Evolutionary conservation across 495 filamentous ascomycete species (phyloP), one percentile per base, ranked within the genome.

Genomic region (Schizothecium vesticola): DNA sequence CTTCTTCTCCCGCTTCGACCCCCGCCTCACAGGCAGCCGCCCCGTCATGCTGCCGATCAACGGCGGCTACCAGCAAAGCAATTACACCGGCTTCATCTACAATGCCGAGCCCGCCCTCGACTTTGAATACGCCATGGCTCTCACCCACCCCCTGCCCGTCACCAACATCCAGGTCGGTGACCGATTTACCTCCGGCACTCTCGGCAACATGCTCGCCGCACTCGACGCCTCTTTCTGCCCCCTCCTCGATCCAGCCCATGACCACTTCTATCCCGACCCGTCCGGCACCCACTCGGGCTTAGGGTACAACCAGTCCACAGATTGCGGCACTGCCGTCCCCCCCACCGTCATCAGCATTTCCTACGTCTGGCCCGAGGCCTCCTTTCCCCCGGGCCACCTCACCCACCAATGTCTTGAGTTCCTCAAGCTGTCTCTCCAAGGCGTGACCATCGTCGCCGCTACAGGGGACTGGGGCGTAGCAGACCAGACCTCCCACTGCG

Each of bases 341-440:
- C 58, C 58, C 22, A 3, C 7, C 8, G 58, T 60, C 7, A 24
- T 60, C 58, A 12, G 24, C 22, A 60, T 60, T 19, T 11, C 22
- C 0, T 26, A 26, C 58, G 58, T 19, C 22, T 25, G 58, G 22
- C 10, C 10, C 56, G 77, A 79, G 65, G 67, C 67, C n/a, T 65
- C 70, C 51, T 68, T 74, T 56, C 65, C 72, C 1, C 31, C 64
- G 21, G 56, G 25, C 9, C 76, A 73, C 56, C 60, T 67, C 59
- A 65, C 68, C 64, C 71, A 74, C n/a, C 76, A 76, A 60, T 77
- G 74, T 62, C 67, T 65, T 61, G 72, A 75, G 77, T 74, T 78
- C 74, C 83, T 89, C 81, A 90, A 90, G 77, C 83, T 90, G 28
- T 85, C 83, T 24, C 78, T 89, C 29, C 82, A 82, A 70, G 87